phyloP scores from a whole-genome alignment of 2,329 filamentous ascomycete species.

The Clarireedia paspali region DNA sequence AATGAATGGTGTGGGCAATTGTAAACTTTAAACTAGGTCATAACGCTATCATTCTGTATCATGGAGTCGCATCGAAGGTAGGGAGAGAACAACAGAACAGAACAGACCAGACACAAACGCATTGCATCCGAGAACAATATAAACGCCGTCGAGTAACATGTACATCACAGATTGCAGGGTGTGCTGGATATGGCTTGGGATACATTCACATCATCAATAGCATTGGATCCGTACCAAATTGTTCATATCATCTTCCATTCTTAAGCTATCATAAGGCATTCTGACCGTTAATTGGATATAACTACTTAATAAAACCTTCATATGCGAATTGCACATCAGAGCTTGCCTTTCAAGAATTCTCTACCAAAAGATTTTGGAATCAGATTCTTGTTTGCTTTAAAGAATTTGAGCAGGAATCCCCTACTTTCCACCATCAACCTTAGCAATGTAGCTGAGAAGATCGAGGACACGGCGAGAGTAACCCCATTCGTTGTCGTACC shows the following conservation, averaged over 20 bases:
- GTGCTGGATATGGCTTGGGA: too few species aligned
- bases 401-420: slow-evolving; percentile 16
- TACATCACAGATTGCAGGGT: too few species aligned
- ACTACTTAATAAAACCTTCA: slow-evolving; percentile 7
- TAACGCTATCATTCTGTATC: too few species aligned
- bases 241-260: slow-evolving; percentile 7
- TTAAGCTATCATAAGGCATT: slow-evolving; percentile 14
- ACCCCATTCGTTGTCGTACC: slow-evolving; percentile 99
- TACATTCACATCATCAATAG: too few species aligned
- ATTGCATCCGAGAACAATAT: too few species aligned
- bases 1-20: too few species aligned
- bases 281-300: slow-evolving; percentile 4
- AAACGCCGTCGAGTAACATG: too few species aligned
- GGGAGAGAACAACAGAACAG: too few species aligned
- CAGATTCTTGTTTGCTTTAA: slow-evolving; percentile 21
- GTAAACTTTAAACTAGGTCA: too few species aligned
- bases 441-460: slow-evolving; percentile 70
- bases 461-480: slow-evolving; percentile 95
- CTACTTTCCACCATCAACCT: slow-evolving; percentile 53
- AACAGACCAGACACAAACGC: too few species aligned
- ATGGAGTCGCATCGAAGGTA: too few species aligned
- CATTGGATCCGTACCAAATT: background rate
- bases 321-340: slow-evolving; percentile 17
- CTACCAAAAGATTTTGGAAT: slow-evolving; percentile 24
- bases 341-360: slow-evolving; percentile 27